These are phyloP conservation scores for Phytopythium ostracodes DNA, from an alignment of 352 stramenopile genomes.

Conservation along the genomic window DNA sequence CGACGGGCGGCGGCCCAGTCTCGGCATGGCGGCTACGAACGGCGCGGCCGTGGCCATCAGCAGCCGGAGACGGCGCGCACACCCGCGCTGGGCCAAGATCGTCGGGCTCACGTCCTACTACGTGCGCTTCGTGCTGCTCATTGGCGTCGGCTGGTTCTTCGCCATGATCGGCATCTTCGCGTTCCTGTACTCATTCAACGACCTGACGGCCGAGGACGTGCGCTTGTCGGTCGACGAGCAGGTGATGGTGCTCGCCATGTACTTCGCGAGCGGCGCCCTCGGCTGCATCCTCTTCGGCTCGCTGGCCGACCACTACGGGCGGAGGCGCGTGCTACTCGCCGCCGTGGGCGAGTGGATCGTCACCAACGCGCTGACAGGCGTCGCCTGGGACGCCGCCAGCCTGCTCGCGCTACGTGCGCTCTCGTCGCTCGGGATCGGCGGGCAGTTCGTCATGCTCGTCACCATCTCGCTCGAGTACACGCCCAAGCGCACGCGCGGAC, in stretches of 20 bases:
- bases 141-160: constrained; percentile 45
- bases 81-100: constrained; percentile 17
- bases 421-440: constrained; percentile 45
- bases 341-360: constrained; percentile 35
- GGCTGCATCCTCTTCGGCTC: constrained; percentile 47
- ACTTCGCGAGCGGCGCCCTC: constrained; percentile 42
- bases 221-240: constrained; percentile 7
- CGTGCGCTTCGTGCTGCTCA: constrained; percentile 32
- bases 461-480: constrained; percentile 58
- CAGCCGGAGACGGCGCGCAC: constrained; percentile 16
- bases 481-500: constrained; percentile 51
- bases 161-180: constrained; percentile 36
- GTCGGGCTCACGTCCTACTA: constrained; percentile 47
- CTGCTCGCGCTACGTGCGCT: constrained; percentile 40
- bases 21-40: neutral
- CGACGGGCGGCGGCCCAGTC: neutral
- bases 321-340: constrained; percentile 34
- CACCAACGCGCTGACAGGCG: constrained; percentile 33
- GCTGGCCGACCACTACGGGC: constrained; percentile 56
- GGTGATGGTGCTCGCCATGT: constrained; percentile 29
- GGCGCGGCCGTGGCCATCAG: constrained; percentile 6
- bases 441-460: constrained; percentile 43
- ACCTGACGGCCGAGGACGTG: constrained; percentile 15
- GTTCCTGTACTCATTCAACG: constrained; percentile 24
- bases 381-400: constrained; percentile 30